Percentiles rank a stretch among this genome's conserved stretches.
phyloP scores from a whole-genome alignment of 345 rosid species.

The Dipteronia sinensis region DNA sequence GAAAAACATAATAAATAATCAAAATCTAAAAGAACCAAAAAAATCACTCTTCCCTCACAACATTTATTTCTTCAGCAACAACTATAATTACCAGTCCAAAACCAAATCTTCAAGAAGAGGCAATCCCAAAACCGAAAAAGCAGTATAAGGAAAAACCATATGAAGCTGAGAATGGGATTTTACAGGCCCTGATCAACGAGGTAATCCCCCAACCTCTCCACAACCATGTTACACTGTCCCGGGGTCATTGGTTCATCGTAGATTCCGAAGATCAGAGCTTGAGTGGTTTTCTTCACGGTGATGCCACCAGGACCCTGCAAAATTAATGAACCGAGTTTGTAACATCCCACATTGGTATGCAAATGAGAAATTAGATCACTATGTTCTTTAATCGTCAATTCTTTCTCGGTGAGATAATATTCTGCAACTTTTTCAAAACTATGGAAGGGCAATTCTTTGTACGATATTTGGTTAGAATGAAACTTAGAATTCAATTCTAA shows the following conservation, averaged over 20 bases:
- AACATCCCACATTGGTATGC: not conserved
- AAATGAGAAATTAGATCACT: no score
- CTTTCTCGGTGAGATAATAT: not conserved
- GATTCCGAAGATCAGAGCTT: constrained; percentile 69
- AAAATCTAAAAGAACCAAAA: not conserved
- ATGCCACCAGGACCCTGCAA: constrained; percentile 73
- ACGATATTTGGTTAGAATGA: not conserved
- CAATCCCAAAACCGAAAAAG: constrained; percentile 9
- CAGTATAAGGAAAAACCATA: constrained; percentile 5
- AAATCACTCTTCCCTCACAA: constrained; percentile 17
- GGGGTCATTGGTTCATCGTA: constrained; percentile 83
- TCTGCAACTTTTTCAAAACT: no score
- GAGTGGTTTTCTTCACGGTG: constrained; percentile 73
- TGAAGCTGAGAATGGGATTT: constrained; percentile 15
- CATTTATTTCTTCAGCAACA: constrained; percentile 23
- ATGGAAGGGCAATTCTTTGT: no score
- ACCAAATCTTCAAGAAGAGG: constrained; percentile 18
- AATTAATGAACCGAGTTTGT: constrained; percentile 2
- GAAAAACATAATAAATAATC: not conserved
- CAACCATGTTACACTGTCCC: constrained; percentile 89
- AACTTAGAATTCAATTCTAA: not conserved
- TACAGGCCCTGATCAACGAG: constrained; percentile 75
- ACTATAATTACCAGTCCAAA: constrained; percentile 10
- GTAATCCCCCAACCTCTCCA: constrained; percentile 89
- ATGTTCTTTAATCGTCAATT: no score